Conservation (phyloP, 2,329 filamentous ascomycete genomes). For the Ceratocystis albifundus region DNA sequence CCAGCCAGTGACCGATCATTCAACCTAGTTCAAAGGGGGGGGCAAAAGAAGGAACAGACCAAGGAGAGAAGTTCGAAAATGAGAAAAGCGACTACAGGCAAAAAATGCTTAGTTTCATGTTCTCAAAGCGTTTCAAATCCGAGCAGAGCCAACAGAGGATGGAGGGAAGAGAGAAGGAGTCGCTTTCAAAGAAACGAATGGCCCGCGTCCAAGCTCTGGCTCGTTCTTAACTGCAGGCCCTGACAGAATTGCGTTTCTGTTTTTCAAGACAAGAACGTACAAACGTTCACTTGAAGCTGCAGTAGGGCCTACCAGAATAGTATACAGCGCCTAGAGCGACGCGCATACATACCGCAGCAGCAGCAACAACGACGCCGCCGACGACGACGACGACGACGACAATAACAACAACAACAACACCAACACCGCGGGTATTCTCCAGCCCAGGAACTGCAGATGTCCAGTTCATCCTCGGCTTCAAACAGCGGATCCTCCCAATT, state of each 20-base stretch:
- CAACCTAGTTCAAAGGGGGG: not conserved
- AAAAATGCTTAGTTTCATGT: not conserved
- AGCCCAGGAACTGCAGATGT: no score
- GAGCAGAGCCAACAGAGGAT: not conserved
- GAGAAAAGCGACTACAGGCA: not conserved
- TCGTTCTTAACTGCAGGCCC: no score
- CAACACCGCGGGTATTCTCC: not conserved
- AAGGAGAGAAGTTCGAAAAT: not conserved
- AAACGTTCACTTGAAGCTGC: not conserved
- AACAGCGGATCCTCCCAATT: no score
- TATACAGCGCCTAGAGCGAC: conserved; percentile 7
- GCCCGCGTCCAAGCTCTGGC: no score
- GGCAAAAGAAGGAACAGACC: not conserved
- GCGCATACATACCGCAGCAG: not conserved
- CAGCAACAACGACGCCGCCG: not conserved
- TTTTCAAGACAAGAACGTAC: not conserved
- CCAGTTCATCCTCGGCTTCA: no score
- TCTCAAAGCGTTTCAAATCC: not conserved
- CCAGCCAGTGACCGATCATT: not conserved
- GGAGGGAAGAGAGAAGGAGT: not conserved
- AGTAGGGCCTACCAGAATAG: conserved; percentile 2
- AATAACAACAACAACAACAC: not conserved
- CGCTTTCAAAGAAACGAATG: no score
- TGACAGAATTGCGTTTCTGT: no score
- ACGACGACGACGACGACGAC: no score